Conservation (phyloP, 179 eudicot genomes). For the Vitellaria paradoxa region DNA sequence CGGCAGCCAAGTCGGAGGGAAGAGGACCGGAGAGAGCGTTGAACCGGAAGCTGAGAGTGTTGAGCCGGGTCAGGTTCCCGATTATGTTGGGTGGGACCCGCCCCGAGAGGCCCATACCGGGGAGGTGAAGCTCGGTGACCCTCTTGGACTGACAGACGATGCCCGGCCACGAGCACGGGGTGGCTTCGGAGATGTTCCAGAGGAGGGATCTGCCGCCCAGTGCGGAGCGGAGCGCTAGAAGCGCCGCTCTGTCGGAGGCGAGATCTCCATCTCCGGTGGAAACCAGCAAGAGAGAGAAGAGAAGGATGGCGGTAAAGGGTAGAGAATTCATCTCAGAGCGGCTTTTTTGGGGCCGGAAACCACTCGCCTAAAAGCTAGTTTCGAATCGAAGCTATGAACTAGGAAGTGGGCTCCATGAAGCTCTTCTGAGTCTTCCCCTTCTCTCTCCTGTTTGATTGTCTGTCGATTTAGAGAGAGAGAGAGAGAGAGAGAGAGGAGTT, state of each 20-base stretch:
- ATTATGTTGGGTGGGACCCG: conserved; percentile 46
- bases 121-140: conserved; percentile 45
- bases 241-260: conserved; percentile 41
- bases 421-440: neutral
- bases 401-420: neutral
- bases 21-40: conserved; percentile 46
- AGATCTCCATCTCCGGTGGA: conserved; percentile 30
- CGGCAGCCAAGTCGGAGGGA: conserved; percentile 43
- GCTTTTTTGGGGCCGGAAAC: neutral
- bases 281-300: conserved; percentile 18
- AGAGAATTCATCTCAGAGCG: no score
- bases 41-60: conserved; percentile 58
- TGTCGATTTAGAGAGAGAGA: no score
- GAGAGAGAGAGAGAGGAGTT: neutral
- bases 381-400: neutral
- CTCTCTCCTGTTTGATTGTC: conserved; percentile 3
- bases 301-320: neutral
- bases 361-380: neutral
- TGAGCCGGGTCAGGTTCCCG: conserved; percentile 43
- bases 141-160: conserved; percentile 26
- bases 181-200: conserved; percentile 51
- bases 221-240: conserved; percentile 44
- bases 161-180: conserved; percentile 46
- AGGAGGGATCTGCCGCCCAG: conserved; percentile 45
- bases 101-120: conserved; percentile 68